Evolutionary conservation across 768 basidiomycete species (phyloP).

Genomic region (Lactarius evosmus): DNA sequence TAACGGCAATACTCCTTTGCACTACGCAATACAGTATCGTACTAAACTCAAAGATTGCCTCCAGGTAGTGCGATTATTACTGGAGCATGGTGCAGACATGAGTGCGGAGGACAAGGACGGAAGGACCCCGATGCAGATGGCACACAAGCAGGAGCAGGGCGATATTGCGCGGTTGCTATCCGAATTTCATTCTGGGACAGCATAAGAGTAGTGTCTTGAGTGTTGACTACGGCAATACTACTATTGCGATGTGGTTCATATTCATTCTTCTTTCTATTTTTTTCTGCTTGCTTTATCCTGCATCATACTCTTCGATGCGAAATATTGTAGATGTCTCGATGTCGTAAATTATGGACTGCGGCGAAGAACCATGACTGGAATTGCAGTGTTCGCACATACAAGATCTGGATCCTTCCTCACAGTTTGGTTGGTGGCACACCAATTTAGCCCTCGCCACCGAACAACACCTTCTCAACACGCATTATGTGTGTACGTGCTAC

Average conservation of each 20-base stretch:
- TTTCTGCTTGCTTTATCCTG: no score
- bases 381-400: no score
- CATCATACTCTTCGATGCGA: no score
- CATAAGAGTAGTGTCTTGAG: not conserved
- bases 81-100: not conserved
- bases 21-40: not conserved
- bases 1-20: not conserved
- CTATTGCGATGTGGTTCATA: no score
- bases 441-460: no score
- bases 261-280: no score
- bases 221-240: not conserved
- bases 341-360: no score
- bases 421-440: no score
- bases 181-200: not conserved
- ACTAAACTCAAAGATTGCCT: not conserved
- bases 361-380: no score
- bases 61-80: not conserved
- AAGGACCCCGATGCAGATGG: not conserved
- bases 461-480: no score
- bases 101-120: not conserved
- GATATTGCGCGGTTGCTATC: not conserved
- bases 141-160: not conserved
- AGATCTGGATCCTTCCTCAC: no score
- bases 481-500: slow-evolving; percentile 2
- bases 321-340: no score